Base-by-base conservation (phyloP, 1,284 basidiomycete species). In the Moesziomyces parantarcticus region DNA sequence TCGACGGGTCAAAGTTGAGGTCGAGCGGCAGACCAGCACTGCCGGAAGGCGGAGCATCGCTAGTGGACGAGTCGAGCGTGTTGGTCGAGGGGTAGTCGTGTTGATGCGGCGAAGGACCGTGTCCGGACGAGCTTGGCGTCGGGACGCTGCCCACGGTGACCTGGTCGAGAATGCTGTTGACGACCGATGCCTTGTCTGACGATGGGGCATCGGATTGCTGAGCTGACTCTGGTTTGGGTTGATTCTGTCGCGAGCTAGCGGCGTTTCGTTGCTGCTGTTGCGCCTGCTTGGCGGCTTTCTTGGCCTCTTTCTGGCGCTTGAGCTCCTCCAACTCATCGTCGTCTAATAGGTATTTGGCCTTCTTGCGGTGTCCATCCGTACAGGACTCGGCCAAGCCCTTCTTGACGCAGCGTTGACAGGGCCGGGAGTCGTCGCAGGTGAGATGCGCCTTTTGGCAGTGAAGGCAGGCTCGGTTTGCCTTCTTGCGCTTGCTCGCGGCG, bases 371-470 rank as follows among this genome's bases (percentile, higher is more conserved):
- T 0, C 96, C 96, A 82, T 99, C 96, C 40, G 91, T 91, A 83
- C 96, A 99, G 64, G 90, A 91, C 61, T 90, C 89, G 7, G 90
- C 91, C 78, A 96, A 90, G 18, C 94, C 94, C 72, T 96, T 94
- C 85, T 96, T 97, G 54, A 94, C 88, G 83, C 96, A 99, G 48
- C 96, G 89, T 76, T 92, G 91, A 86, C 96, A 99, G 25, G 96
- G 96, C 58, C 96, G 91, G n/a, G 75, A 90, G 82, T 98, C 96
- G 84, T 99, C 94, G 84, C 96, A 99, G 9, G 96, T 99, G 77
- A 99, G 87, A 85, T 99, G 96, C 1, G 93, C 93, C 79, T 87
- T 88, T 85, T 98, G 96, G 85, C 96, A 99, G 71, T 94, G 92
- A 65, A 92, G 90, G 83, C 96, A 99, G 36, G 96, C 96, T 45